phyloP scores from a whole-genome alignment of 2,329 filamentous ascomycete species.

The Botrytis elliptica region DNA sequence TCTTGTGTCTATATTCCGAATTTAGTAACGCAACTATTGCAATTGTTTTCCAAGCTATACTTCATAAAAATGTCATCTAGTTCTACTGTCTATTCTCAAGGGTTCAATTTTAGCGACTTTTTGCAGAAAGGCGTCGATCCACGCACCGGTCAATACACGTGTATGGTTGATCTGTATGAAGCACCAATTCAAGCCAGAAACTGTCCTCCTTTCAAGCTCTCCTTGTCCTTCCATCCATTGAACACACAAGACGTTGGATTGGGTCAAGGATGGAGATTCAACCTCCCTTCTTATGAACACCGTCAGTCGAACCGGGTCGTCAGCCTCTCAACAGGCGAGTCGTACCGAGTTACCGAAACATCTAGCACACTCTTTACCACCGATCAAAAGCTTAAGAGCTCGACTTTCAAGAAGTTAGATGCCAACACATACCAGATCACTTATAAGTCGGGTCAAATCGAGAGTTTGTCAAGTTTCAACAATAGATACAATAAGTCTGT shows the following conservation, averaged over 20 bases:
- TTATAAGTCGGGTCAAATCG: conserved; percentile 14
- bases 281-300: conserved; percentile 16
- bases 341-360: conserved; percentile 15
- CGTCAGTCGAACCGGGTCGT: conserved; percentile 7
- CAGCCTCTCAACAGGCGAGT: conserved; percentile 7
- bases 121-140: conserved; percentile 19
- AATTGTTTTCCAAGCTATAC: not conserved
- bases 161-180: conserved; percentile 10
- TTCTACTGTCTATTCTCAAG: conserved; percentile 14
- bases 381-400: conserved; percentile 17
- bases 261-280: conserved; percentile 15
- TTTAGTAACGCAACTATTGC: not conserved
- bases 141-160: conserved; percentile 16
- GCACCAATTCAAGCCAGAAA: conserved; percentile 17
- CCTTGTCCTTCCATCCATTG: conserved; percentile 8
- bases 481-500: conserved; percentile 15
- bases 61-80: conserved; percentile 1
- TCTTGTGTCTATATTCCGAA: not conserved
- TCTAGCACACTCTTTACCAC: not conserved
- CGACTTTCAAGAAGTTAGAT: not conserved
- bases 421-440: conserved; percentile 11
- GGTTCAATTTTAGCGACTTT: conserved; percentile 13
- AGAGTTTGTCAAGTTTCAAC: conserved; percentile 7
- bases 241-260: conserved; percentile 10
- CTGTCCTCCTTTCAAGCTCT: conserved; percentile 16